Conservation (phyloP, 768 basidiomycete genomes). For the Tricholoma terreum region DNA sequence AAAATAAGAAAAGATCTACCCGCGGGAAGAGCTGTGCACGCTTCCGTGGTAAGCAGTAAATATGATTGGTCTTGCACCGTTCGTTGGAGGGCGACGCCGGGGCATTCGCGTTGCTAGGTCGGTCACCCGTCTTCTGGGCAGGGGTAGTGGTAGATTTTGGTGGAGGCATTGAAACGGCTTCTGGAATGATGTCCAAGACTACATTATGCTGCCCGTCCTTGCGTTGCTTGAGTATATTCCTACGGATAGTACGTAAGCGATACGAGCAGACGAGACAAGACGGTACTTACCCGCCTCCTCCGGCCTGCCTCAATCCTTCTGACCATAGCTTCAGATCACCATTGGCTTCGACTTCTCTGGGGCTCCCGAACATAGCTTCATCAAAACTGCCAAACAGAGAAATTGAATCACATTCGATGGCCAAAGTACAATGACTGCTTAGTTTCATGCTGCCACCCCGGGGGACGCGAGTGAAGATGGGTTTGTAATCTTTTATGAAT, state of each 20-base stretch:
- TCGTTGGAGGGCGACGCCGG: background rate
- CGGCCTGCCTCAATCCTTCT: constrained; percentile 50
- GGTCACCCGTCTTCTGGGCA: background rate
- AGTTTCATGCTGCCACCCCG: constrained; percentile 36
- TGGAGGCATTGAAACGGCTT: background rate
- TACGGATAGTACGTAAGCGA: constrained; percentile 15
- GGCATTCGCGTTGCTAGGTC: background rate
- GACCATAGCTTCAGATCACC: constrained; percentile 49
- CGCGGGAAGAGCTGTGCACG: background rate
- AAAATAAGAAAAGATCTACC: background rate
- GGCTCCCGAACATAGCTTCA: constrained; percentile 50
- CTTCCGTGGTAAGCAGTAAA: background rate
- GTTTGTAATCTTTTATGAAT: constrained; percentile 46
- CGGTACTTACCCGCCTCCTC: constrained; percentile 56
- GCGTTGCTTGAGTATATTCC: constrained; percentile 45
- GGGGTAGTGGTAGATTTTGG: background rate
- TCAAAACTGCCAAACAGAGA: constrained; percentile 39
- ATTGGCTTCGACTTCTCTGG: constrained; percentile 43
- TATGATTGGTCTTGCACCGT: background rate
- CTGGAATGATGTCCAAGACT: background rate
- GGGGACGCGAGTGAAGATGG: constrained; percentile 54
- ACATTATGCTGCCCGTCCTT: constrained; percentile 30
- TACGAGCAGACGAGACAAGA: background rate
- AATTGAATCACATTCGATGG: constrained; percentile 51
- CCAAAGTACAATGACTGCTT: constrained; percentile 40